Evolutionary conservation across 2,329 filamentous ascomycete species (phyloP).

Genomic region (Sclerotinia trifoliorum): DNA sequence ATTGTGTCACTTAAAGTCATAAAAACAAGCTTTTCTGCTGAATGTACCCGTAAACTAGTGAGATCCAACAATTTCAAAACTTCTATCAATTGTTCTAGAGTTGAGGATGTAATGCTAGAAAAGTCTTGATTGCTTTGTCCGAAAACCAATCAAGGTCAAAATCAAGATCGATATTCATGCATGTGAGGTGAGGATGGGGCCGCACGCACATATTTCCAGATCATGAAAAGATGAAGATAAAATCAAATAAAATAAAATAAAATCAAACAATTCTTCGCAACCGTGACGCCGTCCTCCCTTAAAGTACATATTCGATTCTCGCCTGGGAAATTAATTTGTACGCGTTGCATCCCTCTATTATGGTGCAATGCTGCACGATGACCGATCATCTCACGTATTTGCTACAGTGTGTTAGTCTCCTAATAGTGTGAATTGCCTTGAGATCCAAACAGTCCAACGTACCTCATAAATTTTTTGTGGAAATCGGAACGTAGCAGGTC

Average conservation of each 20-base stretch:
- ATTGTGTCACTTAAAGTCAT: slow-evolving; percentile 5
- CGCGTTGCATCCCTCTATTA: neutral
- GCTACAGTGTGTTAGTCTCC: slow-evolving; percentile 29
- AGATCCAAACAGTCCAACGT: slow-evolving; percentile 25
- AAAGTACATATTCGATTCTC: slow-evolving; percentile 4
- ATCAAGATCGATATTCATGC: neutral
- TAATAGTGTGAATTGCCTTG: neutral
- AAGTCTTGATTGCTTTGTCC: neutral
- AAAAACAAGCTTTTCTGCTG: slow-evolving; percentile 15
- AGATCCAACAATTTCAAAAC: neutral
- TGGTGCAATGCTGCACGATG: slow-evolving; percentile 6
- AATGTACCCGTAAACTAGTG: neutral
- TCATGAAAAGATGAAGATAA: neutral
- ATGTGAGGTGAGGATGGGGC: neutral
- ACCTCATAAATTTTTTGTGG: slow-evolving; percentile 91
- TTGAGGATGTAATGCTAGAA: neutral
- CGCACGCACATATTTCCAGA: too few species aligned
- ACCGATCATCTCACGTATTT: slow-evolving; percentile 41
- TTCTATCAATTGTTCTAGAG: neutral
- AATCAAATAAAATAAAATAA: too few species aligned
- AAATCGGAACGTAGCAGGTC: slow-evolving; percentile 93
- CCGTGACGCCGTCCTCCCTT: neutral
- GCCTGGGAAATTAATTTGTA: neutral
- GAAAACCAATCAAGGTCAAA: neutral
- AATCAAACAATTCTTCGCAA: neutral